Base-by-base conservation (phyloP, 1,284 basidiomycete genomes). In the Tilletia walkeri region DNA sequence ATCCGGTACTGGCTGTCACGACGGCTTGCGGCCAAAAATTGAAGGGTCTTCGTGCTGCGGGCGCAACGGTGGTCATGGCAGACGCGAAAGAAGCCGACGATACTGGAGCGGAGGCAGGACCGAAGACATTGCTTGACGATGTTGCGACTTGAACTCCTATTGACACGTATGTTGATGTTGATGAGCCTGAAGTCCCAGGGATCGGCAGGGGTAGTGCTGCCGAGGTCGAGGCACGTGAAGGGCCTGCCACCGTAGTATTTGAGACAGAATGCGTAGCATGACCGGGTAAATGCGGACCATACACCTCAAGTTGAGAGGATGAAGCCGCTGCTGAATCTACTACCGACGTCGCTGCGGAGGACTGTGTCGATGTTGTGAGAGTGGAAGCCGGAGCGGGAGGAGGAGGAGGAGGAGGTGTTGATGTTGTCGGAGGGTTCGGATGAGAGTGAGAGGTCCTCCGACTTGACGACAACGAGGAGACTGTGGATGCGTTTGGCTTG, bases 401-500 rank as follows among this genome's bases (percentile, higher is more conserved):
- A 34, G 10, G 34, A 34, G 10, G 34, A 16, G 66, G 49, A 12
- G 68, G 50, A 45, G 34, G 24, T 34, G 30, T 20, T 24, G 50
- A 16, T 49, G 47, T 30, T 54, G 12, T 69, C 38, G n/a, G 53
- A 20, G 12, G 48, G 10, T 4, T 61, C 3, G 14, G 14, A 4
- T 65, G 63, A 4, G 66, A 70, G 56, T 24, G 71, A 65, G 30
- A 69, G 67, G 2, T 67, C 56, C 75, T 68, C 12, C 72, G 61
- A 0, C 68, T 68, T 18, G 50, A 53, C 16, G 50, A 18, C 50
- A 24, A 18, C 16, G 50, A 18, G 18, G 50, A 53, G 12, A 24
- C 50, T 18, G 50, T n/a, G 12, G 50, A 53, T 4, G 50, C 50
- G 20, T 18, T 53, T 24, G 50, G 20, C 50, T 53, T 63, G 34